A percentile compares a stretch with the other conserved stretches of the same genome.
Conservation (phyloP, 768 basidiomycete species). For the Kwoniella pini region DNA sequence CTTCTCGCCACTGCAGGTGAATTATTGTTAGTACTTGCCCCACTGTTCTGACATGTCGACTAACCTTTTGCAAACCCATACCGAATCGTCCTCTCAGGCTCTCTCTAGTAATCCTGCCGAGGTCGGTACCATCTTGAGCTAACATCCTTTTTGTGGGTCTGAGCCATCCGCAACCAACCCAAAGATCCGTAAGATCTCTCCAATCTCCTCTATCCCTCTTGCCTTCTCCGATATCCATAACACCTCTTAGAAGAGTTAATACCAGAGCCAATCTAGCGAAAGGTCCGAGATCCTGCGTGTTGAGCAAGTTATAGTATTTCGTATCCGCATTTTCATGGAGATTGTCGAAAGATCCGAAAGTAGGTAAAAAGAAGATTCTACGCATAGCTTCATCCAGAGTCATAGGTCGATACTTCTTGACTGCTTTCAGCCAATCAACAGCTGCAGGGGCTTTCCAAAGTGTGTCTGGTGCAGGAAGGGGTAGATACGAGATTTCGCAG, state of each 20-base stretch:
- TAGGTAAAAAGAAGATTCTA: slow-evolving; percentile 47
- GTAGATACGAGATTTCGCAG: slow-evolving; percentile 50
- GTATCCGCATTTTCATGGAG: slow-evolving; percentile 43
- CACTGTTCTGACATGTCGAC: slow-evolving; percentile 2
- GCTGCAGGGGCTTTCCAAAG: slow-evolving; percentile 55
- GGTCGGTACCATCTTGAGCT: slow-evolving; percentile 40
- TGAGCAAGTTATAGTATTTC: slow-evolving; percentile 42
- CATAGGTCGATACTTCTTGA: slow-evolving; percentile 43
- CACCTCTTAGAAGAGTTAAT: slow-evolving; percentile 51
- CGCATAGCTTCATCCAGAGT: slow-evolving; percentile 52
- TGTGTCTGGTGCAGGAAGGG: slow-evolving; percentile 55
- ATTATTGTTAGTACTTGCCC: slow-evolving; percentile 9
- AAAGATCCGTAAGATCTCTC: slow-evolving; percentile 49
- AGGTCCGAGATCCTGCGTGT: slow-evolving; percentile 50
- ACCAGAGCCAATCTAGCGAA: slow-evolving; percentile 55
- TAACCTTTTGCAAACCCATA: slow-evolving; percentile 34
- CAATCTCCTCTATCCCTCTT: slow-evolving; percentile 50
- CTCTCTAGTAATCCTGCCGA: slow-evolving; percentile 46
- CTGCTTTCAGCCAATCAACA: slow-evolving; percentile 49
- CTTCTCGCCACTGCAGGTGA: slow-evolving; percentile 54
- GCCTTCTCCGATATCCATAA: slow-evolving; percentile 55
- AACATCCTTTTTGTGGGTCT: slow-evolving; percentile 38
- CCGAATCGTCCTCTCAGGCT: slow-evolving; percentile 37
- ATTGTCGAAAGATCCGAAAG: slow-evolving; percentile 42
- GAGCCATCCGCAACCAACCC: slow-evolving; percentile 42